Conservation (phyloP, 768 basidiomycete species). For the Leccinellum albellum region DNA sequence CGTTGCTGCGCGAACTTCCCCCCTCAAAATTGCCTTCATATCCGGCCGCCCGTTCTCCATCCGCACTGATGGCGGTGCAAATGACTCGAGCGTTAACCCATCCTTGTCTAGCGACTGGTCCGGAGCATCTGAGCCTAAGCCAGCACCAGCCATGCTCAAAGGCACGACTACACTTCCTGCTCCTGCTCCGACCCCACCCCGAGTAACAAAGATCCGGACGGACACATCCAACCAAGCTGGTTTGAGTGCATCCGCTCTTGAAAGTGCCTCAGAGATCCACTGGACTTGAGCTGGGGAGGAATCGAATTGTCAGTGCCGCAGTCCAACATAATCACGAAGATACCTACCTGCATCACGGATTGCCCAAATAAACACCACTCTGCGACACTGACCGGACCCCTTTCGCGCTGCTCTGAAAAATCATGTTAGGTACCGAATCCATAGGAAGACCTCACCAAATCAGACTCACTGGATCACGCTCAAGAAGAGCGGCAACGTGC, state of each 20-base stretch:
- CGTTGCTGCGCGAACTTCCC: conserved; percentile 33
- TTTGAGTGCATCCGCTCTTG: conserved; percentile 28
- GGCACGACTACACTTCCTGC: neutral
- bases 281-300: conserved; percentile 2
- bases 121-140: conserved; percentile 8
- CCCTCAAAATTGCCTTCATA: conserved; percentile 32
- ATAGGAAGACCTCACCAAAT: neutral
- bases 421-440: neutral
- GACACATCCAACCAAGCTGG: conserved; percentile 33
- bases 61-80: conserved; percentile 19
- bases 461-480: conserved; percentile 39
- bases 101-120: conserved; percentile 19
- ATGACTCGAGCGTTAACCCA: neutral
- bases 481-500: conserved; percentile 43
- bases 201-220: conserved; percentile 42
- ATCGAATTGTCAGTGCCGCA: neutral
- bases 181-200: conserved; percentile 10
- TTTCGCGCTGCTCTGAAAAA: conserved; percentile 21
- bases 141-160: neutral
- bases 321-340: neutral
- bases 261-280: conserved; percentile 45
- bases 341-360: conserved; percentile 44
- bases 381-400: conserved; percentile 21
- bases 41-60: conserved; percentile 42
- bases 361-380: conserved; percentile 51